A percentile compares a stretch with the other conserved stretches of the same genome.
These are phyloP conservation scores for Fusarium tanahbumbuense DNA, from an alignment of 2,329 filamentous ascomycete species.

Conservation along the genomic window DNA sequence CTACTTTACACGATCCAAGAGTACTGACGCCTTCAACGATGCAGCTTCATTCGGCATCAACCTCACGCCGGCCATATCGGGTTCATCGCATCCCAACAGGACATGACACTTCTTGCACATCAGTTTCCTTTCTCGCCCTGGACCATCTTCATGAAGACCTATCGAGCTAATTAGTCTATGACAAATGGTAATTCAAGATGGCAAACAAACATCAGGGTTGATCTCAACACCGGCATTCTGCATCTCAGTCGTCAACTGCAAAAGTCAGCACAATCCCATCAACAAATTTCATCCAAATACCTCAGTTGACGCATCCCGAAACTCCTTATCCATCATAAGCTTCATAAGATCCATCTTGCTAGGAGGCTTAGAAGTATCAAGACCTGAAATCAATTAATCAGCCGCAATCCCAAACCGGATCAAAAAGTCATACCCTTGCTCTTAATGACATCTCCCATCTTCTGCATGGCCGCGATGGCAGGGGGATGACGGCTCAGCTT, in stretches of 20 bases:
- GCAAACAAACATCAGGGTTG: conserved; percentile 27
- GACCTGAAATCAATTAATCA: conserved; percentile 23
- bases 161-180: background rate
- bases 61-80: background rate
- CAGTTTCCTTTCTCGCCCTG: conserved; percentile 9
- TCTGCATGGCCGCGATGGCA: conserved; percentile 37
- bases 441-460: conserved; percentile 34
- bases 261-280: no score
- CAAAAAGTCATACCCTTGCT: conserved; percentile 17
- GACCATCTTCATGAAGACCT: conserved; percentile 38
- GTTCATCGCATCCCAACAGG: no score
- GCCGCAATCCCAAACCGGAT: background rate
- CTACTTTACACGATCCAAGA: background rate
- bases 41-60: background rate
- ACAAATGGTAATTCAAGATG: no score
- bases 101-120: no score
- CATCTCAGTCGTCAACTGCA: conserved; percentile 37
- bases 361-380: conserved; percentile 34
- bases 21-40: background rate
- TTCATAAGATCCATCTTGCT: conserved; percentile 43
- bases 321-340: conserved; percentile 43
- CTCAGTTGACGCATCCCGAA: conserved; percentile 36
- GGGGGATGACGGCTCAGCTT: conserved; percentile 39
- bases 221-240: conserved; percentile 40
- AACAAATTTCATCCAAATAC: conserved; percentile 13